phyloP scores from a whole-genome alignment of 495 filamentous ascomycete species.

The Stereocaulon alpinum region DNA sequence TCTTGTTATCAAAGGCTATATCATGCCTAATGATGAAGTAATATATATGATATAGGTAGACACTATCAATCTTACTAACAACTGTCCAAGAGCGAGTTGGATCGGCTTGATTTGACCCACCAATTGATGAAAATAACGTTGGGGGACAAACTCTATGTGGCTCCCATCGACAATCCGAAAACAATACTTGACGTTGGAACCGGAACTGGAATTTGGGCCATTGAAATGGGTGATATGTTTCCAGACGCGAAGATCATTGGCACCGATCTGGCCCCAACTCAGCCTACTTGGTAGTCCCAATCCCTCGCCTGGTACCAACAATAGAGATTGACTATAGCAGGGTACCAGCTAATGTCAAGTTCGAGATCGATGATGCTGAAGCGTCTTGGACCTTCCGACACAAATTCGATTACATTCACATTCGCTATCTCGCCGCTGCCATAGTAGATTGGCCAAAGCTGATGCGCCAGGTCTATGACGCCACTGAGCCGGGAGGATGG shows the following conservation, averaged over 20 bases:
- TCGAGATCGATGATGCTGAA: slow-evolving; percentile 53
- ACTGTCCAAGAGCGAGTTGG: slow-evolving; percentile 19
- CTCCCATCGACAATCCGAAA: slow-evolving; percentile 32
- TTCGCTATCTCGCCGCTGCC: slow-evolving; percentile 35
- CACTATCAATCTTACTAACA: background rate
- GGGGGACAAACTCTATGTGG: slow-evolving; percentile 26
- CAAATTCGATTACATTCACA: slow-evolving; percentile 45
- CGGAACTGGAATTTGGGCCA: slow-evolving; percentile 51
- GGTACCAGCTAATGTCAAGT: slow-evolving; percentile 49
- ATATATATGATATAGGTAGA: background rate
- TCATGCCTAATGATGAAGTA: slow-evolving; percentile 39
- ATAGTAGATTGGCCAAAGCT: slow-evolving; percentile 40
- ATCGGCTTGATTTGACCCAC: slow-evolving; percentile 28
- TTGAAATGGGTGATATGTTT: slow-evolving; percentile 51
- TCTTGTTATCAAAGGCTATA: slow-evolving; percentile 28
- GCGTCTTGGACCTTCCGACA: slow-evolving; percentile 33
- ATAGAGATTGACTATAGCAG: slow-evolving; percentile 5
- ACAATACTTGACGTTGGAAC: slow-evolving; percentile 43
- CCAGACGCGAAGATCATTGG: slow-evolving; percentile 48
- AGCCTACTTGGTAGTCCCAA: slow-evolving; percentile 31
- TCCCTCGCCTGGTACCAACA: background rate
- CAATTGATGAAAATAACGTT: slow-evolving; percentile 31
- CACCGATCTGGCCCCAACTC: slow-evolving; percentile 51
- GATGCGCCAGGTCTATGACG: slow-evolving; percentile 25
- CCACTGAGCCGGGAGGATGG: slow-evolving; percentile 24